Evolutionary conservation across 2,329 filamentous ascomycete species (phyloP), one percentile per base, ranked within the genome.

Genomic region (Phaeophleospora eucalypticola): DNA sequence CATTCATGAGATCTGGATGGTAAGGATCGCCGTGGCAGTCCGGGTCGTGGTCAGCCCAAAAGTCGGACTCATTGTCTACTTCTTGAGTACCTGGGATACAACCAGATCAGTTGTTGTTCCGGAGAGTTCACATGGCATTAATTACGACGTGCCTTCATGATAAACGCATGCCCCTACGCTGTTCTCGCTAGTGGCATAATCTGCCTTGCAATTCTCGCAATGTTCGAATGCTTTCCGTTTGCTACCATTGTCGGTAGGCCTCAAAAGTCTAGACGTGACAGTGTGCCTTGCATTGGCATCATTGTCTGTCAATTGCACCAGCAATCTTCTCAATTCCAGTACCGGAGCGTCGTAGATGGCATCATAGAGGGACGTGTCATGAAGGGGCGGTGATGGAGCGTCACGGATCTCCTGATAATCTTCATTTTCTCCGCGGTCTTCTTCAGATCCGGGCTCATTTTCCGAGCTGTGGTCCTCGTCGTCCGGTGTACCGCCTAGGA

Each of bases 21-120:
- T 64, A 53, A 0, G 62, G 60, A 27, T 19, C 8, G 1, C 65
- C 65, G 24, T 67, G 61, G 21, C 40, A 52, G 1, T 44, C 4
- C 39, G 63, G 57, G 29, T 66, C 63, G 12, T 60, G 52, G 39
- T 68, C 61, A 2, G 48, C 58, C 64, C 65, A 67, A 20, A 51
- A 37, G 33, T 58, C 58, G 0, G 19, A 36, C 0, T 63, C 52
- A 14, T 56, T 34, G 18, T 63, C 46, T 2, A 54, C 36, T 20
- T 63, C 60, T n/a, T 61, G 34, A 1, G 55, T 32, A 3, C 62
- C 62, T 64, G 29, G 34, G 7, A 8, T n/a, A 41, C 7, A 15
- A 4, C 33, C 33, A 15, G 33, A n/a, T n/a, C n/a, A n/a, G n/a
- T n/a, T n/a, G n/a, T n/a, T n/a, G n/a, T n/a, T n/a, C n/a, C 33